phyloP scores from a whole-genome alignment of 2,329 filamentous ascomycete species.

The Ceratocystis eucalypticola region DNA sequence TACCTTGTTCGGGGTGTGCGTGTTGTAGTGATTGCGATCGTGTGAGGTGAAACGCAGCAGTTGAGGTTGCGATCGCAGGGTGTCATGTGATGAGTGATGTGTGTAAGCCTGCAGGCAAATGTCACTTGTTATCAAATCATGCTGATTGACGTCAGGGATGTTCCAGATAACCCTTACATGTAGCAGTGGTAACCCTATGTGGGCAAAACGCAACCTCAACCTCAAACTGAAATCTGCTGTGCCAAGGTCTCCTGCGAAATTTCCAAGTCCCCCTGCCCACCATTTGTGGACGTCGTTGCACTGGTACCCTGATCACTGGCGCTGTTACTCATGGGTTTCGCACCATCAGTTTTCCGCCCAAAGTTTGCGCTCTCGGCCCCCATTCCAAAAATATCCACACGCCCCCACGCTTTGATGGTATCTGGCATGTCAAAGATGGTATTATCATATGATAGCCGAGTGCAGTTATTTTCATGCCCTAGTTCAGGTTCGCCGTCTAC shows the following conservation, averaged over 20 bases:
- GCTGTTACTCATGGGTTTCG: neutral
- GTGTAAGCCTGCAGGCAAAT: neutral
- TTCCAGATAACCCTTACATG: neutral
- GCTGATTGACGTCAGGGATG: neutral
- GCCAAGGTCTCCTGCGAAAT: neutral
- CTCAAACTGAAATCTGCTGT: neutral
- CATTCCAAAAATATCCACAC: slow-evolving; percentile 16
- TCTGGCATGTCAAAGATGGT: slow-evolving; percentile 36
- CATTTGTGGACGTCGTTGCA: neutral
- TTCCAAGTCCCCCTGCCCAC: neutral
- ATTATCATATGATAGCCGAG: slow-evolving; percentile 29
- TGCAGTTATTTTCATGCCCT: slow-evolving; percentile 18
- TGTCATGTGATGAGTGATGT: no score
- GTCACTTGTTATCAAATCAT: neutral
- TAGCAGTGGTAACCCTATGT: neutral
- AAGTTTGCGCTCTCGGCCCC: slow-evolving; percentile 17
- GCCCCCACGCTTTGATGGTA: slow-evolving; percentile 11
- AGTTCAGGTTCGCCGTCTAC: neutral
- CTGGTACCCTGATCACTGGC: neutral
- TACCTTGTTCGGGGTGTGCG: neutral
- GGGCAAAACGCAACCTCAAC: neutral
- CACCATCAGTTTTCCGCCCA: slow-evolving; percentile 13
- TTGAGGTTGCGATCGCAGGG: no score
- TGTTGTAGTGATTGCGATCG: neutral
- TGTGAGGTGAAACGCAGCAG: no score